Evolutionary conservation across 2,329 filamentous ascomycete species (phyloP).

Genomic region (Curvularia sp.): DNA sequence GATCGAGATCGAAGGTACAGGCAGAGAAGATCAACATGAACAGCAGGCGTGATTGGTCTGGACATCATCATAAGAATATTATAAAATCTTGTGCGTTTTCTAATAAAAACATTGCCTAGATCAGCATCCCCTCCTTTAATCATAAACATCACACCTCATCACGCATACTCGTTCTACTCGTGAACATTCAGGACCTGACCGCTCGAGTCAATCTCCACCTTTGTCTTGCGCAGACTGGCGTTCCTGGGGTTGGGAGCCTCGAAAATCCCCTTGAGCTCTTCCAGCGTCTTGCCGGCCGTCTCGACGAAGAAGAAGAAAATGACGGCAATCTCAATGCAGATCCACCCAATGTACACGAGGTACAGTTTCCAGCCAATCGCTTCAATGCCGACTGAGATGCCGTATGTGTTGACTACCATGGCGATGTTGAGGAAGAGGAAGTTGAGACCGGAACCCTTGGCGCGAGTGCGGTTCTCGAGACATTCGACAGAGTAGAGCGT

Average conservation of each 20-base stretch:
- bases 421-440: conserved; percentile 46
- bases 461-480: conserved; percentile 51
- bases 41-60: background rate
- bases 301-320: conserved; percentile 48
- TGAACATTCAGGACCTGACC: conserved; percentile 38
- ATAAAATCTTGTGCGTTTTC: background rate
- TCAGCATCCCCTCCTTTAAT: background rate
- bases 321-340: conserved; percentile 39
- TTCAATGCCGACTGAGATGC: conserved; percentile 43
- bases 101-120: background rate
- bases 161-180: background rate
- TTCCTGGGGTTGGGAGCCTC: conserved; percentile 41
- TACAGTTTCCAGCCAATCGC: conserved; percentile 45
- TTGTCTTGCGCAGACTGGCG: conserved; percentile 34
- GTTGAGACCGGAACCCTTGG: conserved; percentile 48
- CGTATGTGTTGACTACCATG: conserved; percentile 47
- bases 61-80: background rate
- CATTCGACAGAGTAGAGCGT: conserved; percentile 52
- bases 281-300: conserved; percentile 43
- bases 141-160: background rate
- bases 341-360: conserved; percentile 45
- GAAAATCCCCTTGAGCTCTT: conserved; percentile 45
- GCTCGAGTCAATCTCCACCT: conserved; percentile 33
- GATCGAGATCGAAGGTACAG: background rate
- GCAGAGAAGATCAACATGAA: background rate